Base-by-base conservation (phyloP, 345 rosid genomes). In the Passiflora organensis region DNA sequence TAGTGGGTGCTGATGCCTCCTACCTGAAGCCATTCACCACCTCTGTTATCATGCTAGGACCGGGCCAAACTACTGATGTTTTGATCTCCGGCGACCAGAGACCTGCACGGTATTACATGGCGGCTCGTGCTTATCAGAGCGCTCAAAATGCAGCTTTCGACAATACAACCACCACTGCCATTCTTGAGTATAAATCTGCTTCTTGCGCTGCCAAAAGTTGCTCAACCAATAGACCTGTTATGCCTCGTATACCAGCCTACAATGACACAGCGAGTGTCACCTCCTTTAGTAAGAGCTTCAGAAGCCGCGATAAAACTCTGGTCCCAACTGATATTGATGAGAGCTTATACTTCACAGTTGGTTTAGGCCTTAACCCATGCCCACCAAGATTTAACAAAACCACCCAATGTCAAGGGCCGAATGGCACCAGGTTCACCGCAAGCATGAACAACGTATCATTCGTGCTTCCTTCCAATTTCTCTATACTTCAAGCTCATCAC, bases 301-400 rank as follows among this genome's bases (percentile, higher is more conserved):
- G 1, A 36, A 21, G 22, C 23, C 63, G 53, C 20, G 64, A 62
- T 17, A 51, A 6, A 39, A 69, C 64, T 49, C 41, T 69, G 19
- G 73, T 69, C 20, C 73, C 68, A 13, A 50, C 51, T 24, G 32
- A 37, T 16, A 75, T 79, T 19, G 80, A 81, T 32, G 1, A 13
- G 1, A 39, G 17, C n/a, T 21, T 17, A 13, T 17, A 28, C n/a
- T n/a, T 0, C 20, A 10, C 42, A 28, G 16, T 51, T 28, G 38
- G 55, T 32, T 32, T 51, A 11, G 41, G 41, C 9, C 24, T 16
- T 3, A 36, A 52, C 22, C 10, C 41, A 0, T 52, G 56, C 36
- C 44, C 44, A 4, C 20, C 54, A 6, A n/a, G n/a, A n/a, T n/a
- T n/a, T n/a, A n/a, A n/a, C n/a, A n/a, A n/a, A n/a, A n/a, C n/a